These are phyloP conservation scores for Teratosphaeria nubilosa DNA, from an alignment of 2,329 filamentous ascomycete genomes.

Conservation along the genomic window DNA sequence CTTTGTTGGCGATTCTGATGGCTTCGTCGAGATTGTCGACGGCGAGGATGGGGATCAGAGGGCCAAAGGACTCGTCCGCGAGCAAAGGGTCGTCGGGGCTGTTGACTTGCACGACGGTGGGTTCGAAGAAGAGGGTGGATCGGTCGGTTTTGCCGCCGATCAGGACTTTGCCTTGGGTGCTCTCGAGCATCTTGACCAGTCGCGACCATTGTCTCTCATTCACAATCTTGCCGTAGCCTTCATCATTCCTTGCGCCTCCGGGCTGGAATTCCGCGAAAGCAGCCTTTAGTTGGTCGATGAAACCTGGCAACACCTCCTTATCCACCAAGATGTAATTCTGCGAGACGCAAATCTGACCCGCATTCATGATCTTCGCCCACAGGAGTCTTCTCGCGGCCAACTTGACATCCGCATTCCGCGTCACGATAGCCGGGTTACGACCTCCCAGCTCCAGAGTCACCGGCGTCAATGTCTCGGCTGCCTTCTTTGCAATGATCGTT, in stretches of 20 bases:
- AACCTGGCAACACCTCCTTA: constrained; percentile 45
- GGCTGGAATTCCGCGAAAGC: constrained; percentile 73
- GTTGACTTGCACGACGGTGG: constrained; percentile 80
- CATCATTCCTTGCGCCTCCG: constrained; percentile 63
- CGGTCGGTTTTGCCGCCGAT: constrained; percentile 78
- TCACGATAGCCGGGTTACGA: constrained; percentile 83
- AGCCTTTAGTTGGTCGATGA: constrained; percentile 58
- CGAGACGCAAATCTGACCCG: constrained; percentile 83
- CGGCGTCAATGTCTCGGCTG: constrained; percentile 56
- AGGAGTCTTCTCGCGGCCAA: constrained; percentile 75
- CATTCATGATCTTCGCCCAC: constrained; percentile 80
- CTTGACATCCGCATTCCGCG: constrained; percentile 67
- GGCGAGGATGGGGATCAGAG: constrained; percentile 74
- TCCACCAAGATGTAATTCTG: constrained; percentile 90
- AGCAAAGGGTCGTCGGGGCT: constrained; percentile 68
- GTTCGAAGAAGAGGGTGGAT: constrained; percentile 72
- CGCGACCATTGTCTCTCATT: constrained; percentile 71
- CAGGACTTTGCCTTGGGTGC: constrained; percentile 71
- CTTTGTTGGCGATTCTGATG: constrained; percentile 66
- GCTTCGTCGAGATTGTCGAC: constrained; percentile 75
- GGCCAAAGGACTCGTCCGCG: constrained; percentile 79
- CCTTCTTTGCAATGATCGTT: constrained; percentile 44
- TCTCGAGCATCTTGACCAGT: constrained; percentile 85
- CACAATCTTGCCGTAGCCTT: constrained; percentile 71
- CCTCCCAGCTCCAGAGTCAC: constrained; percentile 85